A percentile compares a stretch with the other conserved stretches of the same genome.
phyloP scores from a whole-genome alignment of 169 alveolate genomes.

The Plasmodium falciparum region DNA sequence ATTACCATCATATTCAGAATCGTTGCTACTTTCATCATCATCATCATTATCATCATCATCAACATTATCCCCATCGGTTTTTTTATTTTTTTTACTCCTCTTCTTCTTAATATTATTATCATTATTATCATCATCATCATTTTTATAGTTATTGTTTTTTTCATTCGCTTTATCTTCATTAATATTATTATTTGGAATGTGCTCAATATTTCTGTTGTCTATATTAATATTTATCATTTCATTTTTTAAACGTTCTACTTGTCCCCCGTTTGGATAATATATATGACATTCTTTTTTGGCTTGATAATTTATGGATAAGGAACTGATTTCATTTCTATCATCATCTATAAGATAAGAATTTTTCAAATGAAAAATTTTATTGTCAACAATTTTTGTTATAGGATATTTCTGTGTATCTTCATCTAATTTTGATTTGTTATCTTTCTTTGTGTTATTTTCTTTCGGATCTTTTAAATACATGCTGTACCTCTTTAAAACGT shows the following conservation, averaged over 20 bases:
- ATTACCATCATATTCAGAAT: neutral
- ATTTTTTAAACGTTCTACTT: neutral
- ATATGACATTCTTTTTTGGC: too few relatives aligned
- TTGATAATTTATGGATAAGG: neutral
- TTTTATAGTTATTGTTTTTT: neutral
- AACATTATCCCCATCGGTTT: neutral
- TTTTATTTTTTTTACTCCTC: neutral
- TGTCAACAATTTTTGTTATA: neutral
- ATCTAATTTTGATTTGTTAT: neutral
- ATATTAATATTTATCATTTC: neutral
- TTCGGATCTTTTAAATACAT: neutral
- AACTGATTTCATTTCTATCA: neutral
- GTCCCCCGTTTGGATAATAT: neutral
- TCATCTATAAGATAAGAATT: neutral
- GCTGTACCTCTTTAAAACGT: neutral
- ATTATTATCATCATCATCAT: neutral
- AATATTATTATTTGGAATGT: neutral
- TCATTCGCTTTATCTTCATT: neutral
- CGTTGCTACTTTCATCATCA: constrained; percentile 3
- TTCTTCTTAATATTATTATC: neutral
- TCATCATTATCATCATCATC: neutral
- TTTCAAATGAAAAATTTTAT: constrained; percentile 4
- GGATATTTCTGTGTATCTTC: constrained; percentile 7
- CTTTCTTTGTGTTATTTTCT: neutral
- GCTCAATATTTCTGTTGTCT: neutral